These are phyloP conservation scores for Aciculosporium take DNA, from an alignment of 2,329 filamentous ascomycete genomes.

Conservation along the genomic window DNA sequence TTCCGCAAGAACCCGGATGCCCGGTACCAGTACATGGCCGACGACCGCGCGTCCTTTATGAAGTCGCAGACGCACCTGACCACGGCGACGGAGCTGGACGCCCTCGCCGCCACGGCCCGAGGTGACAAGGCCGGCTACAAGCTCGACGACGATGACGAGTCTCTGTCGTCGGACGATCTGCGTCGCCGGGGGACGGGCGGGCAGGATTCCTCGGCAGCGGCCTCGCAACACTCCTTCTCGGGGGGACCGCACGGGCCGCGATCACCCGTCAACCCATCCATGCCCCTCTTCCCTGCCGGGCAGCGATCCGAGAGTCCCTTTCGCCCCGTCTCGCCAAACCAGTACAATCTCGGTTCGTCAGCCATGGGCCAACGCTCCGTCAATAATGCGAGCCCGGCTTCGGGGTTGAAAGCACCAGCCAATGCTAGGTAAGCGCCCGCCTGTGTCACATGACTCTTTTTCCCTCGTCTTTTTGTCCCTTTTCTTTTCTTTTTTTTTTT, in stretches of 20 bases:
- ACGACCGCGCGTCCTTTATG: slow-evolving; percentile 93
- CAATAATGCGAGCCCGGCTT: slow-evolving; percentile 20
- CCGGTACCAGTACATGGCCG: slow-evolving; percentile 90
- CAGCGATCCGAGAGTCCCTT: slow-evolving; percentile 23
- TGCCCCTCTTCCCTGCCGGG: slow-evolving; percentile 28
- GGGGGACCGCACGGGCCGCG: slow-evolving; percentile 8
- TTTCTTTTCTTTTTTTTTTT: background rate
- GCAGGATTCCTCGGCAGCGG: slow-evolving; percentile 12
- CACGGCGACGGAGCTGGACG: slow-evolving; percentile 73
- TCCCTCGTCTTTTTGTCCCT: too few relatives aligned
- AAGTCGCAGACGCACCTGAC: slow-evolving; percentile 78
- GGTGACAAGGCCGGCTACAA: slow-evolving; percentile 54
- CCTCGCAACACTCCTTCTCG: slow-evolving; percentile 19
- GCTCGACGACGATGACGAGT: slow-evolving; percentile 28
- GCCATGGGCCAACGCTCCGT: slow-evolving; percentile 15
- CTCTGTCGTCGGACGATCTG: slow-evolving; percentile 24
- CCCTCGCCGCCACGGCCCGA: slow-evolving; percentile 74
- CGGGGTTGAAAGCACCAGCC: slow-evolving; percentile 22
- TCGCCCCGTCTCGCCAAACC: slow-evolving; percentile 21
- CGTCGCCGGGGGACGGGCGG: slow-evolving; percentile 20
- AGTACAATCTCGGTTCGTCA: slow-evolving; percentile 13
- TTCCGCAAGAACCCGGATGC: slow-evolving; percentile 89
- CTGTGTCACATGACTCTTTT: too few relatives aligned
- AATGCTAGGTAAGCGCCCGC: slow-evolving; percentile 26
- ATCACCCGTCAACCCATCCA: slow-evolving; percentile 27